Base-by-base conservation (phyloP, 164 flowering plant species). In the Euptelea pleiosperma region DNA sequence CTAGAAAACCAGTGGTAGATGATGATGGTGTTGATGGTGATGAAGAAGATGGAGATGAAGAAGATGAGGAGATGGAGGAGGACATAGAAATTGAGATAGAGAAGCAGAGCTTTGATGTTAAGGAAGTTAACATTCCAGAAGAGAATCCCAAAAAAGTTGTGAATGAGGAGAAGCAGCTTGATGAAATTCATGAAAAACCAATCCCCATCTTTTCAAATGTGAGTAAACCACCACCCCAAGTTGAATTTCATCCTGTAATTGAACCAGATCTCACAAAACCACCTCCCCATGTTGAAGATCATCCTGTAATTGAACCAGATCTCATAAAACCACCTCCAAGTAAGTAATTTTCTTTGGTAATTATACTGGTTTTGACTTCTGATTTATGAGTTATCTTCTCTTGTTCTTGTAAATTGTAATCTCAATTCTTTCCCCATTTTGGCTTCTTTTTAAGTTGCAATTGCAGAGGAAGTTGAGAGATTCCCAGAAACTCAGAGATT, bases 121-220 rank as follows among this genome's bases (percentile, higher is more conserved):
- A 76, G 57, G 85, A 84, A 68, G 69, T 79, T 45, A 73, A 53
- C 43, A 29, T 63, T 9, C 36, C 58, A 61, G 75, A 79, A 60
- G 36, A 65, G 8, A 18, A 60, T 15, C 6, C 62, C 12, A 58
- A 65, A 22, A 39, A 56, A 8, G 52, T 61, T 40, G 67, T 61
- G 35, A 53, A 33, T 58, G 77, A 77, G 55, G 74, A 71, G 56
- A 75, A 69, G 69, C 73, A 70, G 57, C 15, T 66, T 66, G 68
- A 54, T 40, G 73, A 67, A 69, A 58, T 50, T 59, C 42, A 34
- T 26, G 42, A 46, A 67, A 58, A 62, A 52, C 62, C 46, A 55
- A 48, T 43, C 40, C 63, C 77, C 25, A 59, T 60, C 40, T 68
- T 76, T 53, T 35, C 78, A 42, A 64, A 53, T 58, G 66, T 64